These are phyloP conservation scores for Starmerella sirachaensis DNA, from an alignment of 805 yeast genomes.

Conservation along the genomic window DNA sequence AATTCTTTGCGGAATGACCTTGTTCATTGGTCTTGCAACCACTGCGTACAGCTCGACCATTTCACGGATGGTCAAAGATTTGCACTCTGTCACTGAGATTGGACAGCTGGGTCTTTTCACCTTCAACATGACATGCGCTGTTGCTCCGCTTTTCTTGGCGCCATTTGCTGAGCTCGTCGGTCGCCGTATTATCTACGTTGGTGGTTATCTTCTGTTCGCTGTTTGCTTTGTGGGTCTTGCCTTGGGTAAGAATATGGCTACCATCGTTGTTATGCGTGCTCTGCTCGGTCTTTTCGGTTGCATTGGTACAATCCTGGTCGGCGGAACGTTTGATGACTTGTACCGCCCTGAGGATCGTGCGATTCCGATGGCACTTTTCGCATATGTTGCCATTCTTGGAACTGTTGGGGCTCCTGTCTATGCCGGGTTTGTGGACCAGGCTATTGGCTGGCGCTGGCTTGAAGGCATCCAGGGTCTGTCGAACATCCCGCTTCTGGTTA, in stretches of 20 bases:
- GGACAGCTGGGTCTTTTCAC: slow-evolving; percentile 45
- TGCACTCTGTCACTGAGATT: slow-evolving; percentile 57
- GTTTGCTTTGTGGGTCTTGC: slow-evolving; percentile 33
- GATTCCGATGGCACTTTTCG: slow-evolving; percentile 53
- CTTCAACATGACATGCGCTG: slow-evolving; percentile 50
- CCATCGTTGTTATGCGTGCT: slow-evolving; percentile 52
- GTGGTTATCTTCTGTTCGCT: slow-evolving; percentile 40
- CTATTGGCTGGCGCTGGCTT: slow-evolving; percentile 59
- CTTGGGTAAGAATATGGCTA: slow-evolving; percentile 47
- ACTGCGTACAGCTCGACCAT: slow-evolving; percentile 83
- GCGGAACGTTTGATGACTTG: slow-evolving; percentile 65
- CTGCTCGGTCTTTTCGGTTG: slow-evolving; percentile 64
- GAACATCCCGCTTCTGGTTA: slow-evolving; percentile 42
- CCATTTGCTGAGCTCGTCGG: slow-evolving; percentile 51
- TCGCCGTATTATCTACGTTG: slow-evolving; percentile 40
- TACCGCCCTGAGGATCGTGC: slow-evolving; percentile 52
- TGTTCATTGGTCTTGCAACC: slow-evolving; percentile 87
- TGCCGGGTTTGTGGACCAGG: slow-evolving; percentile 49
- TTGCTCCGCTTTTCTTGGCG: slow-evolving; percentile 50
- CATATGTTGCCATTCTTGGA: slow-evolving; percentile 47
- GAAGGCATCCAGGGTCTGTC: slow-evolving; percentile 53
- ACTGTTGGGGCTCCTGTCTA: slow-evolving; percentile 60
- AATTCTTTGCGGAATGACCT: slow-evolving; percentile 56
- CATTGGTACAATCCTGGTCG: slow-evolving; percentile 63
- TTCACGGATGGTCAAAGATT: slow-evolving; percentile 44